phyloP scores from a whole-genome alignment of 257 asterid species.

The Rhazya stricta region DNA sequence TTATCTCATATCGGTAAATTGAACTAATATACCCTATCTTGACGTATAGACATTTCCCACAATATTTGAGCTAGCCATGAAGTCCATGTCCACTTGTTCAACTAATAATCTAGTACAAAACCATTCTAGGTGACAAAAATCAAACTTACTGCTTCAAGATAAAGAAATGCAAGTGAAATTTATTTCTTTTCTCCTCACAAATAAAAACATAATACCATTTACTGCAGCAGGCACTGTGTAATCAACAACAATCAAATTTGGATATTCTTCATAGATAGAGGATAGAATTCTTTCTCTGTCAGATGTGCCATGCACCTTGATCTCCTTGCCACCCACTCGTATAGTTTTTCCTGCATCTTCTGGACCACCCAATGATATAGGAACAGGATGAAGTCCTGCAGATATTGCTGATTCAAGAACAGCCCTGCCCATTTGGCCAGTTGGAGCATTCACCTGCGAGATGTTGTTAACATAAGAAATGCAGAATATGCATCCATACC shows the following conservation, averaged over 20 bases:
- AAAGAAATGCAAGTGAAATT: background rate
- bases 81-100: background rate
- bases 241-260: constrained; percentile 69
- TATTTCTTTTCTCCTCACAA: constrained; percentile 5
- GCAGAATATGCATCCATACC: background rate
- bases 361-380: constrained; percentile 71
- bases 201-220: constrained; percentile 45
- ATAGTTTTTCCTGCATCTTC: constrained; percentile 62
- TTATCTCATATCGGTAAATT: background rate
- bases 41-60: background rate
- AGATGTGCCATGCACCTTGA: constrained; percentile 57
- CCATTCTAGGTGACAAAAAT: background rate
- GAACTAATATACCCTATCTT: background rate
- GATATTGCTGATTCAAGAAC: constrained; percentile 89
- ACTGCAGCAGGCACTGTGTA: constrained; percentile 83
- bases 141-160: background rate
- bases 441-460: constrained; percentile 77
- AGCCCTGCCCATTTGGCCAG: constrained; percentile 90
- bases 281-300: constrained; percentile 55
- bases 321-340: constrained; percentile 61
- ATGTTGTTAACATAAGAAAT: constrained; percentile 1
- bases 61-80: background rate
- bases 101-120: too few species aligned
- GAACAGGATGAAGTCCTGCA: constrained; percentile 77
- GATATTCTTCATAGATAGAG: constrained; percentile 48